A percentile compares a stretch with the other conserved stretches of the same genome.
Conservation (phyloP, 352 stramenopile genomes). For the Phytophthora idaei region DNA sequence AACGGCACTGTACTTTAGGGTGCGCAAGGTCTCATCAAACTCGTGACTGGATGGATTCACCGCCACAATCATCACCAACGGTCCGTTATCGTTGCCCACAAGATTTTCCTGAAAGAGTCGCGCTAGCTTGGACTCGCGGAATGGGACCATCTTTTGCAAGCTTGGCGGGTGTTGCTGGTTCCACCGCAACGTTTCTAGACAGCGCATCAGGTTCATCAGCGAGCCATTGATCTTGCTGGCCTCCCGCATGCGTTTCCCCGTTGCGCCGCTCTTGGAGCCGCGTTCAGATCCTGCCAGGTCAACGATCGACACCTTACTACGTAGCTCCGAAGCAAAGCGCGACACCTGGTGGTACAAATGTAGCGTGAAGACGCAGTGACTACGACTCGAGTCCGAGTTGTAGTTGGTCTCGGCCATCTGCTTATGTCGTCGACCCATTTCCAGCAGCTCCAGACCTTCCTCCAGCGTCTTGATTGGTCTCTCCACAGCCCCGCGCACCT, state of each 20-base stretch:
- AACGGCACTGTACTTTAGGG: constrained; percentile 94
- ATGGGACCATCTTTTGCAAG: constrained; percentile 94
- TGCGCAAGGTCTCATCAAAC: constrained; percentile 97
- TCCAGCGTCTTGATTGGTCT: constrained; percentile 59
- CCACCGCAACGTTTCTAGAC: constrained; percentile 93
- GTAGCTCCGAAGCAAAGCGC: constrained; percentile 26
- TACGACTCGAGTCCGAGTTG: constrained; percentile 91
- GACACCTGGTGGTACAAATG: constrained; percentile 60
- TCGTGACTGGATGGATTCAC: constrained; percentile 93
- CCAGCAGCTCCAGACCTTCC: constrained; percentile 79
- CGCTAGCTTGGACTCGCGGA: constrained; percentile 97
- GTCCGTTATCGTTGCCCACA: constrained; percentile 76
- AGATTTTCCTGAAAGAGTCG: constrained; percentile 96
- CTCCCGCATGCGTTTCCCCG: constrained; percentile 93
- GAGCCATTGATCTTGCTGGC: constrained; percentile 98
- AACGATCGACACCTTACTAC: constrained; percentile 92
- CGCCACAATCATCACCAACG: constrained; percentile 97
- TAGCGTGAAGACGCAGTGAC: constrained; percentile 92
- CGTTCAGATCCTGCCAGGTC: constrained; percentile 92
- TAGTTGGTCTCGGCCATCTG: constrained; percentile 89
- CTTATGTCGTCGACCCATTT: constrained; percentile 66
- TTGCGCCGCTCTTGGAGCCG: constrained; percentile 77
- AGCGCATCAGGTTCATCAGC: constrained; percentile 98
- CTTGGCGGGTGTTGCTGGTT: constrained; percentile 85
- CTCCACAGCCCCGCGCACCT: constrained; percentile 85